These are phyloP conservation scores for Exobasidium cylindrosporum DNA, from an alignment of 1,284 basidiomycete genomes.

Conservation along the genomic window DNA sequence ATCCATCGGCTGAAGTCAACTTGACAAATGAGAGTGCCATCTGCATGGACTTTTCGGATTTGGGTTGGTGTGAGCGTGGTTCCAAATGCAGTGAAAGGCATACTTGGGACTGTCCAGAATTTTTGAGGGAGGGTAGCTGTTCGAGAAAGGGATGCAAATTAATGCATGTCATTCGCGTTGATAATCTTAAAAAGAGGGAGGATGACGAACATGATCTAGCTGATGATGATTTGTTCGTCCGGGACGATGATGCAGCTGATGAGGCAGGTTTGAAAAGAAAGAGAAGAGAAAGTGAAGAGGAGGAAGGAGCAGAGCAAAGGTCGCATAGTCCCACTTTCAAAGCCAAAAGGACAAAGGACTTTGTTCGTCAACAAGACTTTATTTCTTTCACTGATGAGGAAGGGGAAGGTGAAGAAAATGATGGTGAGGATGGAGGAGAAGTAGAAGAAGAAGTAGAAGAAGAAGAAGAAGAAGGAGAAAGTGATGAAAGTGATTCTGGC, in stretches of 20 bases:
- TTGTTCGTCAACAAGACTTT: conserved; percentile 26
- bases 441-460: conserved; percentile 7
- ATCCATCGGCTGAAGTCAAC: conserved; percentile 19
- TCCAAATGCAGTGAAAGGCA: conserved; percentile 35
- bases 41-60: conserved; percentile 38
- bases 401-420: conserved; percentile 10
- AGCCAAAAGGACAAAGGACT: conserved; percentile 23
- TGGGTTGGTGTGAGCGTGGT: conserved; percentile 50
- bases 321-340: conserved; percentile 14
- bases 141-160: conserved; percentile 33
- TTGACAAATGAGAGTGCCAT: conserved; percentile 15
- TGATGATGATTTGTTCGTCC: conserved; percentile 33
- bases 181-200: conserved; percentile 1
- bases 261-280: neutral
- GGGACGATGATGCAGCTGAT: conserved; percentile 37
- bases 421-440: conserved; percentile 1
- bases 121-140: conserved; percentile 42
- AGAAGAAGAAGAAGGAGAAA: no score
- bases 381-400: conserved; percentile 17
- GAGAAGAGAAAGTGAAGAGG: conserved; percentile 19
- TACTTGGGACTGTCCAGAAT: conserved; percentile 51
- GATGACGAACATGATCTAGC: conserved; percentile 15
- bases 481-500: no score
- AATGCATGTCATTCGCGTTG: conserved; percentile 38
- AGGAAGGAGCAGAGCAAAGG: conserved; percentile 19